Percentiles rank a stretch among this genome's conserved stretches.
These are phyloP conservation scores for Clausena lansium DNA, from an alignment of 345 rosid species.

Conservation along the genomic window DNA sequence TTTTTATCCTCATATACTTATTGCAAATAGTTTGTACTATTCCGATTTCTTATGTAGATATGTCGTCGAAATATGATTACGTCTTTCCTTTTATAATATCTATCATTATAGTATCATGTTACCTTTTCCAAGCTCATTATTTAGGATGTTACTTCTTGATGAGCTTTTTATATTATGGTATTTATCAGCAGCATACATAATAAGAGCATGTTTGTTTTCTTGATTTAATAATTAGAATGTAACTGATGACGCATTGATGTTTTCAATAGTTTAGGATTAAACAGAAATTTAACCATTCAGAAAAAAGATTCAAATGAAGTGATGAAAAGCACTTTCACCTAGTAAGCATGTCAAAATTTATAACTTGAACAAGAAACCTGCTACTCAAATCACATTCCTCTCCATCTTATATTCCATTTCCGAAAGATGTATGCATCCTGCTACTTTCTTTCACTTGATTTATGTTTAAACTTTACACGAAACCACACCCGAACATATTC, in stretches of 20 bases:
- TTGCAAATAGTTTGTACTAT: not conserved
- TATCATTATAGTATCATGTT: too few species aligned
- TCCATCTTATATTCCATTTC: not conserved
- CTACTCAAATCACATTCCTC: not conserved
- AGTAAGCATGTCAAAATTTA: not conserved
- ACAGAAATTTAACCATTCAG: too few species aligned
- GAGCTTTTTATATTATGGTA: too few species aligned
- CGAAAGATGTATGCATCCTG: not conserved
- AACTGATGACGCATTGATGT: too few species aligned
- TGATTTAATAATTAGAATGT: too few species aligned
- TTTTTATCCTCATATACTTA: not conserved
- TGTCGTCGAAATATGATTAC: too few species aligned
- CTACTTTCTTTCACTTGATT: not conserved
- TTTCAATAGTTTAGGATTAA: too few species aligned
- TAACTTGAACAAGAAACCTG: not conserved
- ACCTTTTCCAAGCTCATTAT: too few species aligned
- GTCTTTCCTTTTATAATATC: too few species aligned
- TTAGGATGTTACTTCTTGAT: too few species aligned
- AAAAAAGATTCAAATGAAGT: not conserved
- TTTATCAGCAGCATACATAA: too few species aligned
- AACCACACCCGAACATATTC: not conserved
- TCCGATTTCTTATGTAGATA: not conserved
- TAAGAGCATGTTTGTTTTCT: too few species aligned
- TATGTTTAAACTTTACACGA: not conserved
- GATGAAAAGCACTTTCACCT: not conserved